A percentile compares a stretch with the other conserved stretches of the same genome.
Evolutionary conservation across 192 early-diverging fungal species (phyloP).

Genomic region (Funneliformis mosseae): DNA sequence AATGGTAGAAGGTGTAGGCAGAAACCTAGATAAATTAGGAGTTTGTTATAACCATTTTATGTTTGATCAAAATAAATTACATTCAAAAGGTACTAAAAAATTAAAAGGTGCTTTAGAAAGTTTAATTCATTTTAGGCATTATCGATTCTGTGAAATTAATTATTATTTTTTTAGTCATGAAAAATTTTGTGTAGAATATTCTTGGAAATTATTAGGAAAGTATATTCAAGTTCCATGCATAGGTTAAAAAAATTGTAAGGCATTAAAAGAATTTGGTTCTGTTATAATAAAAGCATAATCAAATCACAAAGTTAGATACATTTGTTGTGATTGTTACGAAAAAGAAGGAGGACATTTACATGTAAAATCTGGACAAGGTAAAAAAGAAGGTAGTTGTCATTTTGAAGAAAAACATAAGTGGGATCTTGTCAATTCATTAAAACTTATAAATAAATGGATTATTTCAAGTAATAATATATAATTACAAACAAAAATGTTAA

Average conservation of each 20-base stretch:
- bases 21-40: not conserved
- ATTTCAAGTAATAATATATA: not conserved
- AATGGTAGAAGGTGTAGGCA: not conserved
- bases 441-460: not conserved
- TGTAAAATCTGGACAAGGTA: not conserved
- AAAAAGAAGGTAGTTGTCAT: not conserved
- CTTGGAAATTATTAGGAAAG: not conserved
- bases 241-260: not conserved
- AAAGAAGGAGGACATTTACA: not conserved
- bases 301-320: not conserved
- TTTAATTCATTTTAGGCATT: not conserved
- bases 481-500: not conserved
- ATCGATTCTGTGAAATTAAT: not conserved
- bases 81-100: not conserved
- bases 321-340: slow-evolving; percentile 7
- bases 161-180: not conserved
- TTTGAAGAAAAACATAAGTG: too few relatives aligned
- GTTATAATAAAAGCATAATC: not conserved
- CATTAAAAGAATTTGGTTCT: not conserved
- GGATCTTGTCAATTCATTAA: not conserved
- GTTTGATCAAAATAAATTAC: slow-evolving; percentile 8
- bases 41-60: not conserved
- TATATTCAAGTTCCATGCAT: too few relatives aligned
- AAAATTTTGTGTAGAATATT: not conserved
- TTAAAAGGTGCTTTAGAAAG: not conserved